These are phyloP conservation scores for Elymus sibiricus DNA, from an alignment of 176 grass and related monocot species.

Conservation along the genomic window DNA sequence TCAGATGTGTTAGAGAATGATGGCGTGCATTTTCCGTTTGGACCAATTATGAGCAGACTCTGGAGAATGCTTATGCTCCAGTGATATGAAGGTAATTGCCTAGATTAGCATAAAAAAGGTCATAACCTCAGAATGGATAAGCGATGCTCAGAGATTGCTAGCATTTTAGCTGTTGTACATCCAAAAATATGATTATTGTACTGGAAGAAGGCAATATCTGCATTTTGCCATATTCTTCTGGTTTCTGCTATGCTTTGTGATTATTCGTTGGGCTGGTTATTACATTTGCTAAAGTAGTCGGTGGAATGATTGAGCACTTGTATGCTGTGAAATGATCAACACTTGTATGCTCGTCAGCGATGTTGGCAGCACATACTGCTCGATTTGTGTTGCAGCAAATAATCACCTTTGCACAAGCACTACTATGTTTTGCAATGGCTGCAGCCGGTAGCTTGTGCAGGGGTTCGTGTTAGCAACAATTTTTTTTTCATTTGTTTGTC, in stretches of 20 bases:
- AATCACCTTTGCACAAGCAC: not conserved
- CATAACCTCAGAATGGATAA: not conserved
- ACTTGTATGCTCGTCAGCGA: not conserved
- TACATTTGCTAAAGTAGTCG: not conserved
- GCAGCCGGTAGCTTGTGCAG: slow-evolving; percentile 4
- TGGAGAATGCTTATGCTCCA: not conserved
- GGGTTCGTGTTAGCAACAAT: not conserved
- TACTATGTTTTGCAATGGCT: not conserved
- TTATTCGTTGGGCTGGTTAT: not conserved
- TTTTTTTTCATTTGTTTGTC: not conserved
- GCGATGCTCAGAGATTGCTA: not conserved
- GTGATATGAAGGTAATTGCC: not conserved
- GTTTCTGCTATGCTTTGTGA: slow-evolving; percentile 16
- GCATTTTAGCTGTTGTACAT: not conserved
- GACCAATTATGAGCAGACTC: not conserved
- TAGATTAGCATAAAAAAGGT: not conserved
- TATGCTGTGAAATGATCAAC: not conserved
- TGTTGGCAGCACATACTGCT: not conserved
- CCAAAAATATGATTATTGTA: not conserved
- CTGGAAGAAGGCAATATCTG: not conserved
- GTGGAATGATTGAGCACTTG: not conserved
- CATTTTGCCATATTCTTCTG: not conserved
- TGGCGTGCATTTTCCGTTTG: not conserved
- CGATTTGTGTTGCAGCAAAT: slow-evolving; percentile 16
- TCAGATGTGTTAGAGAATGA: not conserved